Conservation (phyloP, 257 asterid genomes). For the Euphrasia confusa region DNA sequence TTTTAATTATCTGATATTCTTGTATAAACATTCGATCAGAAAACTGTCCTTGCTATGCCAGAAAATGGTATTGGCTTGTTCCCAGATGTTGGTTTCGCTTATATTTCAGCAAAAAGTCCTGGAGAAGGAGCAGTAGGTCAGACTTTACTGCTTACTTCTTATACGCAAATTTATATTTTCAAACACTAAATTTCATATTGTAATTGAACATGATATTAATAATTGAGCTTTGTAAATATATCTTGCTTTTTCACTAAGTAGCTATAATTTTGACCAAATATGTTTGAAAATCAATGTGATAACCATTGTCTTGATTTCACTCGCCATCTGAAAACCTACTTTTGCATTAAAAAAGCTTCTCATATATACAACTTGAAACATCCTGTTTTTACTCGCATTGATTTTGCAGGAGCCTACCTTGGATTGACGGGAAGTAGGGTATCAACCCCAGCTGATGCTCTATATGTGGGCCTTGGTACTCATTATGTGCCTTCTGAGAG, state of each 20-base stretch:
- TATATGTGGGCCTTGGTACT: conserved; percentile 82
- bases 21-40: conserved; percentile 43
- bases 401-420: conserved; percentile 79
- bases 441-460: conserved; percentile 95
- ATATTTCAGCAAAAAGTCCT: conserved; percentile 89
- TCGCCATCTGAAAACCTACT: conserved; percentile 1
- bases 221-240: conserved; percentile 3
- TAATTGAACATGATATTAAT: conserved; percentile 1
- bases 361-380: not conserved
- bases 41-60: conserved; percentile 95
- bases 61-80: conserved; percentile 95
- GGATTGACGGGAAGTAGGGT: conserved; percentile 90
- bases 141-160: conserved; percentile 25
- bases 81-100: conserved; percentile 97
- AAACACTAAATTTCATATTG: not conserved
- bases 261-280: conserved; percentile 1
- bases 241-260: not conserved
- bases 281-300: not conserved
- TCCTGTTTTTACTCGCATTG: not conserved
- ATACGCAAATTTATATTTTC: not conserved
- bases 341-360: conserved; percentile 16
- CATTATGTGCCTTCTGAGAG: conserved; percentile 88
- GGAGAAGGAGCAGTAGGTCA: conserved; percentile 97
- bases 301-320: conserved; percentile 4
- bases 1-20: conserved; percentile 21